Evolutionary conservation across 1,284 basidiomycete genomes (phyloP).

Genomic region (Naganishia sp.): DNA sequence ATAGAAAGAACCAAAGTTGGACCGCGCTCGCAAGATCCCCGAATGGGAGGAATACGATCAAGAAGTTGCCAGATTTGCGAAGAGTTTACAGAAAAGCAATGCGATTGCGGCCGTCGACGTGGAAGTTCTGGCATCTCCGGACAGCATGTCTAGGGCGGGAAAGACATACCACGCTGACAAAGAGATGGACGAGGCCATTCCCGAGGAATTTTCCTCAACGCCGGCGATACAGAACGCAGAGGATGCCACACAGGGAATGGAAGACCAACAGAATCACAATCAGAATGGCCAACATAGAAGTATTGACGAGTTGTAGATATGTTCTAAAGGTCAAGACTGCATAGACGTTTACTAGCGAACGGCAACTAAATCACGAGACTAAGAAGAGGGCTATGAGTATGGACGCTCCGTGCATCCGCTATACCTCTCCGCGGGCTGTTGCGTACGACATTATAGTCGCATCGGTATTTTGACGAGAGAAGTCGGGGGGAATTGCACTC

Average conservation of each 20-base stretch:
- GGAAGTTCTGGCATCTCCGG: conserved; percentile 10
- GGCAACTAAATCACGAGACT: no score
- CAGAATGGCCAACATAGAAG: background rate
- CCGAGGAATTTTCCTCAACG: background rate
- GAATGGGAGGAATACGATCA: conserved; percentile 93
- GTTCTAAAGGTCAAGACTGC: background rate
- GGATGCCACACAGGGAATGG: no score
- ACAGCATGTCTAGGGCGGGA: background rate
- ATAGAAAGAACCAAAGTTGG: conserved; percentile 94
- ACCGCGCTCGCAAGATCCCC: conserved; percentile 88
- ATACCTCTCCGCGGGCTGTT: conserved; percentile 6
- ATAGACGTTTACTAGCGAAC: background rate
- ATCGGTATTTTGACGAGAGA: conserved; percentile 15
- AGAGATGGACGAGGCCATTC: no score
- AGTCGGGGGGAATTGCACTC: background rate
- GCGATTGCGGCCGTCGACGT: conserved; percentile 12
- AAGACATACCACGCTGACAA: background rate
- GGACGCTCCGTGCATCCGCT: background rate
- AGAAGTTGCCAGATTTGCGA: conserved; percentile 62
- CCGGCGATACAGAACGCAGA: background rate
- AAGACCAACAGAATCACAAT: no score
- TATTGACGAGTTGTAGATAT: conserved; percentile 16
- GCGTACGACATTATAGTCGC: conserved; percentile 18
- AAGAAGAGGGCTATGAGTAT: no score
- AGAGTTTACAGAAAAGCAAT: conserved; percentile 45